These are phyloP conservation scores for Diplogelasinospora grovesii DNA, from an alignment of 495 filamentous ascomycete genomes.

Conservation along the genomic window DNA sequence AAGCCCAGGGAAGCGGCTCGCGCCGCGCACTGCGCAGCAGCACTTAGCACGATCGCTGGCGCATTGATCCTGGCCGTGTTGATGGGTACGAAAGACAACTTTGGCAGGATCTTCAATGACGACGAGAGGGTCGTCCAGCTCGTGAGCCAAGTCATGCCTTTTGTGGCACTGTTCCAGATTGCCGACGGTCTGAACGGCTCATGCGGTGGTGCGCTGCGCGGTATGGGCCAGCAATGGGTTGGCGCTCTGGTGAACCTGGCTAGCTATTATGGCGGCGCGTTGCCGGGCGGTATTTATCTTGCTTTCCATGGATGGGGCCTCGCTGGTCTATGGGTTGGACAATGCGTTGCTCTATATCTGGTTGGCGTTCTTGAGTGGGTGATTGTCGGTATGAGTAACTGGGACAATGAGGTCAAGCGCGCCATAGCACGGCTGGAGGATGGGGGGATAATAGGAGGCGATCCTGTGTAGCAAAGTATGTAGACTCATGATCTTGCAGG, in stretches of 20 bases:
- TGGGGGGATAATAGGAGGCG: conserved; percentile 27
- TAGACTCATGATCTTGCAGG: too few relatives aligned
- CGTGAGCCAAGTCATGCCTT: conserved; percentile 74
- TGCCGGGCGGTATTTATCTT: conserved; percentile 78
- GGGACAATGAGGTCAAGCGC: conserved; percentile 68
- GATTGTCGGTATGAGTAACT: conserved; percentile 71
- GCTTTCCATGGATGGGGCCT: conserved; percentile 90
- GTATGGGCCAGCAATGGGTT: conserved; percentile 84
- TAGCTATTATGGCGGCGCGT: conserved; percentile 81
- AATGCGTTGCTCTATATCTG: conserved; percentile 82
- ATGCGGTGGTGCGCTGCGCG: conserved; percentile 75
- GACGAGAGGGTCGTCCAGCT: conserved; percentile 67
- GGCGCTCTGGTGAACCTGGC: conserved; percentile 83
- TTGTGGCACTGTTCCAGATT: conserved; percentile 90
- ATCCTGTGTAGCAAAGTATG: too few relatives aligned
- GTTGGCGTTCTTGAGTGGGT: conserved; percentile 76
- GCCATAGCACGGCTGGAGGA: conserved; percentile 73
- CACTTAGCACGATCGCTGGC: conserved; percentile 66
- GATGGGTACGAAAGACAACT: conserved; percentile 67
- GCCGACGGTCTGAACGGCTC: conserved; percentile 82
- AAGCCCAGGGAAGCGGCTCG: conserved; percentile 61
- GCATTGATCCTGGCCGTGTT: conserved; percentile 61
- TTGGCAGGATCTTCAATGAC: conserved; percentile 80
- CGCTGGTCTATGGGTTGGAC: conserved; percentile 77
- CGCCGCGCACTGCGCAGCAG: conserved; percentile 71